A percentile compares a stretch with the other conserved stretches of the same genome.
Conservation (phyloP, 805 yeast species). For the Sugiyamaella qingdaonensis region DNA sequence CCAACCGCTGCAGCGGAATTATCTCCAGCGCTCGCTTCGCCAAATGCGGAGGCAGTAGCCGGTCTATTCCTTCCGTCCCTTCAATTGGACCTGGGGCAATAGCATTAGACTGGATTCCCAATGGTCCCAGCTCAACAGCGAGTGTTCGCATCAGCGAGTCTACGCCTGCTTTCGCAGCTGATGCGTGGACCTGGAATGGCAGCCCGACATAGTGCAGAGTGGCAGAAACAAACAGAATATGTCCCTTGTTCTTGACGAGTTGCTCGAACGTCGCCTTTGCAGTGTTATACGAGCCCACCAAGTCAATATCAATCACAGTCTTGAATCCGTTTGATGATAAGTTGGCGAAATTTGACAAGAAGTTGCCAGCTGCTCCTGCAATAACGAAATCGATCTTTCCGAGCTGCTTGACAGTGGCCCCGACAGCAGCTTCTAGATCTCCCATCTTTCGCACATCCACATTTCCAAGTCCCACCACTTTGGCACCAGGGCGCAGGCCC, state of each 20-base stretch:
- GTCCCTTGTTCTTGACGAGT: conserved; percentile 63
- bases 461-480: conserved; percentile 65
- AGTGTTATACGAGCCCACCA: conserved; percentile 85
- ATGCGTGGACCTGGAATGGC: conserved; percentile 85
- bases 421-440: conserved; percentile 60
- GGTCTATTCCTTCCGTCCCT: conserved; percentile 78
- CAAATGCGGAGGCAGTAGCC: conserved; percentile 47
- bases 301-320: conserved; percentile 80
- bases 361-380: conserved; percentile 97
- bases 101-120: conserved; percentile 78
- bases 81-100: conserved; percentile 91
- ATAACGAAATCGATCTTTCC: conserved; percentile 84
- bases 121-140: conserved; percentile 88
- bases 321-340: conserved; percentile 84
- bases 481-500: conserved; percentile 52
- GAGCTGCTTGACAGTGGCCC: conserved; percentile 56
- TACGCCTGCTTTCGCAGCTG: conserved; percentile 94
- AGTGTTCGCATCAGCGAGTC: conserved; percentile 81
- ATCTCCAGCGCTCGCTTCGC: conserved; percentile 41
- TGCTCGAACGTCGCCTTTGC: conserved; percentile 74
- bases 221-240: conserved; percentile 75
- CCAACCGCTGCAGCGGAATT: conserved; percentile 52
- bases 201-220: conserved; percentile 87
- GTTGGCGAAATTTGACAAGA: conserved; percentile 71
- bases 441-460: conserved; percentile 75